phyloP scores from a whole-genome alignment of 179 eudicot species.

The Beta macrorhiza region DNA sequence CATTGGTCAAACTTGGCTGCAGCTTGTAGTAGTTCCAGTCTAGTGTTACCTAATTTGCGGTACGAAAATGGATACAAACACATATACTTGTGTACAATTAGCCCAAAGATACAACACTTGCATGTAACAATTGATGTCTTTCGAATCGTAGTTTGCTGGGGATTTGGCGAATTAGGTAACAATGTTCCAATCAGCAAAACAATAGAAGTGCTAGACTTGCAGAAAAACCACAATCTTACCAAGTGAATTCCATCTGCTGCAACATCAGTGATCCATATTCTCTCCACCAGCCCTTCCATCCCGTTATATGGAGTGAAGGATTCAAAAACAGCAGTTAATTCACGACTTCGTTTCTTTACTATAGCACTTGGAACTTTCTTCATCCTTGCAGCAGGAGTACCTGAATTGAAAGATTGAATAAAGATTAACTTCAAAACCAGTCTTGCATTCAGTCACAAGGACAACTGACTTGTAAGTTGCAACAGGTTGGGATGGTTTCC shows the following conservation, averaged over 20 bases:
- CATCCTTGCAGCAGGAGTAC: constrained; percentile 99
- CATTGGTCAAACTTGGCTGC: background rate
- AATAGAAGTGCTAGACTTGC: background rate
- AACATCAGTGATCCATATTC: constrained; percentile 89
- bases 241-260: constrained; percentile 88
- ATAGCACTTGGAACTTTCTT: constrained; percentile 83
- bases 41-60: no score
- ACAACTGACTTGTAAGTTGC: background rate
- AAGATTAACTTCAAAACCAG: background rate
- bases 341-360: constrained; percentile 99
- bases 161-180: no score
- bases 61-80: no score
- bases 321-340: constrained; percentile 81
- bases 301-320: constrained; percentile 85
- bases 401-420: constrained; percentile 34
- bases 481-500: background rate
- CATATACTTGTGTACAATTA: no score
- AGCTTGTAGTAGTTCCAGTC: background rate
- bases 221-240: constrained; percentile 41
- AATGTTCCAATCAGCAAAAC: background rate
- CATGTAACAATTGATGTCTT: no score
- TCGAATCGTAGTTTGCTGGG: no score
- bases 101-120: no score
- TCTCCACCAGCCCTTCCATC: constrained; percentile 82
- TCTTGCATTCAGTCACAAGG: background rate